phyloP scores from a whole-genome alignment of 306 rosid species.

The Delonix regia region DNA sequence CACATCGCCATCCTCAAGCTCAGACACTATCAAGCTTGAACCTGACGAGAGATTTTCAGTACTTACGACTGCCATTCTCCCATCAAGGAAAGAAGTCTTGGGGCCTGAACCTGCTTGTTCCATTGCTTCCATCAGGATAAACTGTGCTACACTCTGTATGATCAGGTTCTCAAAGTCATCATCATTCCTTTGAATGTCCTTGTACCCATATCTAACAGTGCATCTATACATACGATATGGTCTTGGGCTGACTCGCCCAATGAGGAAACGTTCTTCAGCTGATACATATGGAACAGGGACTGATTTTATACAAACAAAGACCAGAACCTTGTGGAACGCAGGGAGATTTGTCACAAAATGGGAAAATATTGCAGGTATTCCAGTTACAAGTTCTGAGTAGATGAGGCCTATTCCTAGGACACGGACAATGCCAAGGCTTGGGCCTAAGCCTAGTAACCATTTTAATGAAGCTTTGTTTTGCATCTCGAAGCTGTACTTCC shows the following conservation, averaged over 20 bases:
- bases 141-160: conserved; percentile 64
- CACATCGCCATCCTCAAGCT: conserved; percentile 39
- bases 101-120: conserved; percentile 54
- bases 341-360: conserved; percentile 81
- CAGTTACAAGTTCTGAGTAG: conserved; percentile 64
- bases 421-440: conserved; percentile 73
- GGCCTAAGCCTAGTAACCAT: conserved; percentile 71
- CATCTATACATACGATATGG: conserved; percentile 52
- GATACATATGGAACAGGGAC: conserved; percentile 82
- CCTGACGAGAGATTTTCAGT: conserved; percentile 42
- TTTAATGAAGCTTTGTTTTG: conserved; percentile 69
- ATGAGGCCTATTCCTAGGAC: conserved; percentile 75
- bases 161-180: conserved; percentile 67
- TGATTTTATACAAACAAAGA: conserved; percentile 78
- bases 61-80: conserved; percentile 65
- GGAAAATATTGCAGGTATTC: conserved; percentile 67
- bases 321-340: conserved; percentile 79
- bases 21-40: conserved; percentile 42
- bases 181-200: conserved; percentile 63
- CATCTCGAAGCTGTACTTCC: conserved; percentile 59
- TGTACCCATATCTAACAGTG: conserved; percentile 51
- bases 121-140: conserved; percentile 65
- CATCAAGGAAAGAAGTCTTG: conserved; percentile 49
- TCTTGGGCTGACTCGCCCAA: conserved; percentile 79
- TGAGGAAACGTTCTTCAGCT: conserved; percentile 76